These are phyloP conservation scores for Leucoagaricus sp. DNA, from an alignment of 1,284 basidiomycete species.

Conservation along the genomic window DNA sequence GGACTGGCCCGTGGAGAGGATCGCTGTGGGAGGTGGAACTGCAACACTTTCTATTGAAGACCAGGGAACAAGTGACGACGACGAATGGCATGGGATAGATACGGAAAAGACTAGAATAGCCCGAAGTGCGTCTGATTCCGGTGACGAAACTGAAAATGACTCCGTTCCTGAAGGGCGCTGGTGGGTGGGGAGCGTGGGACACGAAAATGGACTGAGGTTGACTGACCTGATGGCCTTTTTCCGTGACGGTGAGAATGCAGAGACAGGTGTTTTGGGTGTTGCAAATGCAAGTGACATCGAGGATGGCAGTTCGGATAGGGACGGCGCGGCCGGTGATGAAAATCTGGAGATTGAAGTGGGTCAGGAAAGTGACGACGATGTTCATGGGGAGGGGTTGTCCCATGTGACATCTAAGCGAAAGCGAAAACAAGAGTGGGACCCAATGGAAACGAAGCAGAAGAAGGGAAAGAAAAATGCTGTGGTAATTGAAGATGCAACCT, in stretches of 20 bases:
- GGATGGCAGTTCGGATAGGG: slow-evolving; percentile 23
- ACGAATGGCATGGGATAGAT: slow-evolving; percentile 40
- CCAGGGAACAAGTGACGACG: slow-evolving; percentile 28
- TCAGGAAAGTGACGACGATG: slow-evolving; percentile 18
- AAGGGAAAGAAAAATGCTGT: slow-evolving; percentile 47
- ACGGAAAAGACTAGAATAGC: slow-evolving; percentile 23
- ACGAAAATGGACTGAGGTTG: slow-evolving; percentile 85
- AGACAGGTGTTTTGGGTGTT: slow-evolving; percentile 35
- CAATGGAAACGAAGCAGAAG: slow-evolving; percentile 49
- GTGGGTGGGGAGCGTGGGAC: slow-evolving; percentile 94
- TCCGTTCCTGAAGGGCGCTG: slow-evolving; percentile 34
- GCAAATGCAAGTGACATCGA: slow-evolving; percentile 34
- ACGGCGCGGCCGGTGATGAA: slow-evolving; percentile 19
- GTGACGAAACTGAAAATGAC: not conserved
- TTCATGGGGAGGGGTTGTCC: not conserved
- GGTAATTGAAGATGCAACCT: slow-evolving; percentile 46
- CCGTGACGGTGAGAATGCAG: slow-evolving; percentile 42
- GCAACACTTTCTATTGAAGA: slow-evolving; percentile 29
- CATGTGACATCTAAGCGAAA: slow-evolving; percentile 49
- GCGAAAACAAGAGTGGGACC: slow-evolving; percentile 52
- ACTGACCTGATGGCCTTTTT: slow-evolving; percentile 75
- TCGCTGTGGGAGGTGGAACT: slow-evolving; percentile 57
- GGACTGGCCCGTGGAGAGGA: slow-evolving; percentile 88
- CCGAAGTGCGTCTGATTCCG: not conserved
- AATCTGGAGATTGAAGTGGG: slow-evolving; percentile 5